Conservation (phyloP, 129 eudicot genomes). For the Cynara cardunculus region DNA sequence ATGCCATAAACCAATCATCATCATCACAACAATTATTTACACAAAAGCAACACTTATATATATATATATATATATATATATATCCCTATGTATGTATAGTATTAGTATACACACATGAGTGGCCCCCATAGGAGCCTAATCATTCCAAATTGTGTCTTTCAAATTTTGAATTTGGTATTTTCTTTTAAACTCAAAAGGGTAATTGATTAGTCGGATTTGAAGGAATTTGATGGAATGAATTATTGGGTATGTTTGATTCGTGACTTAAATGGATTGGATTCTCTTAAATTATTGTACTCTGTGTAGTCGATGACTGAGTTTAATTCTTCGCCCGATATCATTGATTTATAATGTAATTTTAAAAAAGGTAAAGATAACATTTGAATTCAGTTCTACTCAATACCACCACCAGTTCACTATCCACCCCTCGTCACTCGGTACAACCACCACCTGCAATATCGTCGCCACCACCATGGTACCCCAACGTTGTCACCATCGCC, state of each 20-base stretch:
- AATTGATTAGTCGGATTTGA: neutral
- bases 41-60: neutral
- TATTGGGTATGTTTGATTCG: neutral
- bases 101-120: neutral
- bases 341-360: neutral
- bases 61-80: neutral
- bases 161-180: neutral
- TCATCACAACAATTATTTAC: constrained; percentile 23
- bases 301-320: neutral
- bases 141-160: neutral
- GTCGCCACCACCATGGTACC: too few species aligned
- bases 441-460: too few species aligned
- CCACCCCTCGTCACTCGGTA: too few species aligned
- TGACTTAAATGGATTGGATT: neutral
- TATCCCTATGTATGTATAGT: neutral
- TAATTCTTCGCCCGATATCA: neutral
- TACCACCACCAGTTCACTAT: too few species aligned
- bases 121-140: neutral
- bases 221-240: neutral
- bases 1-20: constrained; percentile 31
- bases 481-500: too few species aligned
- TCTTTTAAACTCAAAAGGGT: neutral
- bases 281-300: too few species aligned
- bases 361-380: neutral
- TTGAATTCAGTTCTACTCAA: too few species aligned